Conservation (phyloP, 352 stramenopile genomes). For the Pythium monospermum region DNA sequence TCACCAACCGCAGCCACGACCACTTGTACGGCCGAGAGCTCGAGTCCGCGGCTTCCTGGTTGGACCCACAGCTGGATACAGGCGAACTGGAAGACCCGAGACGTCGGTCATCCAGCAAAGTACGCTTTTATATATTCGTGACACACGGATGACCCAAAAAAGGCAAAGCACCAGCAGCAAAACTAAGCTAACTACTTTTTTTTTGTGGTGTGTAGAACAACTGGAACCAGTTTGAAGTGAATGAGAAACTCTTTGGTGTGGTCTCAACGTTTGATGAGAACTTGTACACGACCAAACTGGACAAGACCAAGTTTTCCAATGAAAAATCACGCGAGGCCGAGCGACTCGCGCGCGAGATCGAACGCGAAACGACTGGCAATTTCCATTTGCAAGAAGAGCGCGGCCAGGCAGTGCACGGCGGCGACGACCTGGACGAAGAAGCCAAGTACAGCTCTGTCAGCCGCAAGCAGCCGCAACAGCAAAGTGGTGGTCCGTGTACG, state of each 20-base stretch:
- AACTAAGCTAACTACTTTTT: no score
- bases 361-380: conserved; percentile 88
- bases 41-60: conserved; percentile 66
- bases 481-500: not conserved
- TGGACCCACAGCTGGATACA: conserved; percentile 75
- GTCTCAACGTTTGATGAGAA: conserved; percentile 96
- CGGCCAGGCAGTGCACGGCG: conserved; percentile 57
- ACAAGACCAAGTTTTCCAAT: conserved; percentile 90
- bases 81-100: conserved; percentile 59
- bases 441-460: conserved; percentile 94
- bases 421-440: conserved; percentile 92
- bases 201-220: conserved; percentile 23
- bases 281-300: conserved; percentile 97
- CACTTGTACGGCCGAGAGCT: conserved; percentile 68
- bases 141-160: not conserved
- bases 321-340: conserved; percentile 88
- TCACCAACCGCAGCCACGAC: conserved; percentile 67
- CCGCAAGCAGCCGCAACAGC: conserved; percentile 31
- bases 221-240: conserved; percentile 98
- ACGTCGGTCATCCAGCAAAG: conserved; percentile 34
- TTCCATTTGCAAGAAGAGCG: conserved; percentile 96
- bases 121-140: not conserved
- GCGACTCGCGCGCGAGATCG: conserved; percentile 93
- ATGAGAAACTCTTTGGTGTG: conserved; percentile 95
- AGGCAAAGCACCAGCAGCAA: not conserved